A percentile compares a stretch with the other conserved stretches of the same genome.
Evolutionary conservation across 1,284 basidiomycete species (phyloP).

Genomic region (Ganoderma leucocontextum): DNA sequence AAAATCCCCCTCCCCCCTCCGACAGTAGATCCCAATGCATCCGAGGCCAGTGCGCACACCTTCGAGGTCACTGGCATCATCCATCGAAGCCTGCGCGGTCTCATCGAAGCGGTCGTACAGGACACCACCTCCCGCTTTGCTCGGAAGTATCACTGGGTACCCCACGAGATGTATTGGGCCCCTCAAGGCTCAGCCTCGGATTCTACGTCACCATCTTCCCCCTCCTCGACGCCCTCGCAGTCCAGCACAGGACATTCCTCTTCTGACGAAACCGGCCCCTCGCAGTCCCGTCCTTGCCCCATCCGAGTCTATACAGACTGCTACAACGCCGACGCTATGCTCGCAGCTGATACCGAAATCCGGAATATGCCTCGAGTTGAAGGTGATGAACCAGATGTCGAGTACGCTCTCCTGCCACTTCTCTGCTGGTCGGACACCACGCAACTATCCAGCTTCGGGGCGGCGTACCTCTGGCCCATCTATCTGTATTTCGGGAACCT

Average conservation of each 20-base stretch:
- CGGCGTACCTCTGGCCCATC: conserved; percentile 19
- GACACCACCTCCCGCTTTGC: not conserved
- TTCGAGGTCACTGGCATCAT: not conserved
- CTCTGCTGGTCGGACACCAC: conserved; percentile 33
- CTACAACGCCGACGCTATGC: not conserved
- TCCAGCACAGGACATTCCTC: no score
- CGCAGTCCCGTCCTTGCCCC: not conserved
- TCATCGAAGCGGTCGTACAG: not conserved
- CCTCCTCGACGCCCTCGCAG: not conserved
- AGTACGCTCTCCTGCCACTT: conserved; percentile 27
- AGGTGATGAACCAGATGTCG: conserved; percentile 24
- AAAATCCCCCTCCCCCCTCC: not conserved
- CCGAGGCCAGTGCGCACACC: not conserved
- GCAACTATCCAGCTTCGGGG: conserved; percentile 30
- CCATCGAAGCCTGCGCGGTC: not conserved
- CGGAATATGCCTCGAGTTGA: not conserved
- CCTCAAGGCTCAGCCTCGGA: not conserved
- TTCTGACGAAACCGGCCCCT: no score
- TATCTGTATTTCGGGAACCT: conserved; percentile 31
- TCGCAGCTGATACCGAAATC: not conserved
- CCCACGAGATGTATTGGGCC: not conserved
- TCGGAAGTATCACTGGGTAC: not conserved
- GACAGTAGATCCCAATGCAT: not conserved
- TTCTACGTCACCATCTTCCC: not conserved
- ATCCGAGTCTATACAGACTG: conserved; percentile 4